These are phyloP conservation scores for Pythium angustatum DNA, from an alignment of 352 stramenopile species.

Conservation along the genomic window DNA sequence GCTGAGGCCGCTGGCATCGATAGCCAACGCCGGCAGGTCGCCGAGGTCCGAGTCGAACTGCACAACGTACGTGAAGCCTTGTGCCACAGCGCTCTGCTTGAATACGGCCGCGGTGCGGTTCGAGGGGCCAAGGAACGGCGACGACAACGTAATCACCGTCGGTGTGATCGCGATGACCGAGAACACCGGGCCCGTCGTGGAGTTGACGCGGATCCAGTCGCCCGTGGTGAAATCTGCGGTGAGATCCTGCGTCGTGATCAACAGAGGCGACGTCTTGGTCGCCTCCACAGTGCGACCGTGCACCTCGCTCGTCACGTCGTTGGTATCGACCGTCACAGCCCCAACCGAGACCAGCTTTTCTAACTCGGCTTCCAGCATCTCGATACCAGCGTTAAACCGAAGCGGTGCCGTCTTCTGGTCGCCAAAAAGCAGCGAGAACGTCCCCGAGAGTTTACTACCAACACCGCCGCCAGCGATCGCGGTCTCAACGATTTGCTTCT, in stretches of 20 bases:
- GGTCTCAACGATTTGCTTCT: conserved; percentile 93
- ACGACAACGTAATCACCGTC: conserved; percentile 84
- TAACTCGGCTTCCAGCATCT: conserved; percentile 73
- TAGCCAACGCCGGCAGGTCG: conserved; percentile 51
- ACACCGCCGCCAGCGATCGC: conserved; percentile 35
- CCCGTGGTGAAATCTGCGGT: conserved; percentile 64
- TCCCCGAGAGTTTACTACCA: conserved; percentile 51
- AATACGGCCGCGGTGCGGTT: conserved; percentile 66
- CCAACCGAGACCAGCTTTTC: conserved; percentile 84
- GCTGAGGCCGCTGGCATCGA: conserved; percentile 61
- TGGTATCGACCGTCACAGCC: conserved; percentile 86
- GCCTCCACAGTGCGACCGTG: conserved; percentile 50
- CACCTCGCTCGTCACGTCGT: conserved; percentile 78
- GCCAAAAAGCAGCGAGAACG: conserved; percentile 77
- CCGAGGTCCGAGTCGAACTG: conserved; percentile 76
- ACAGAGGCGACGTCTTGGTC: conserved; percentile 79
- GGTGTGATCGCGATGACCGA: conserved; percentile 66
- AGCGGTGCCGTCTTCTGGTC: conserved; percentile 56
- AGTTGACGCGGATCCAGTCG: conserved; percentile 93
- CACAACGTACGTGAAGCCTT: conserved; percentile 72
- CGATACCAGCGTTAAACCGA: conserved; percentile 76
- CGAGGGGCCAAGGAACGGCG: conserved; percentile 74
- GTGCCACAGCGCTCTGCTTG: conserved; percentile 60
- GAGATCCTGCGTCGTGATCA: conserved; percentile 64
- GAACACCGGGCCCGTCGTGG: conserved; percentile 83